Evolutionary conservation across 1,284 basidiomycete genomes (phyloP).

Genomic region (Pisolithus thermaeus): DNA sequence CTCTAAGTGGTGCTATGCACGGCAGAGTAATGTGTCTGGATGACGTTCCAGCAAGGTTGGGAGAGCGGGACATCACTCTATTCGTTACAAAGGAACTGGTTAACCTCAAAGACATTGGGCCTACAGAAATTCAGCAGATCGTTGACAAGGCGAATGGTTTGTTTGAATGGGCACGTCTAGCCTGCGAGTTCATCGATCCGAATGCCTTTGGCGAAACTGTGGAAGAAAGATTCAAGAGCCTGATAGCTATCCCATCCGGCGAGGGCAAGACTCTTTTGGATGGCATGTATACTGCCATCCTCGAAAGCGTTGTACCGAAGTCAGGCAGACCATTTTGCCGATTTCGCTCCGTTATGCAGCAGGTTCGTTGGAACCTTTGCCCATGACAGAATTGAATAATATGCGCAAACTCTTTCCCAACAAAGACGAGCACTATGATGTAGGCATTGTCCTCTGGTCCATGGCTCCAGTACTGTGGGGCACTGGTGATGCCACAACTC

Average conservation of each 20-base stretch:
- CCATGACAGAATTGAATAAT: not conserved
- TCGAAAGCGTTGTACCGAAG: not conserved
- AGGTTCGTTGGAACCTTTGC: conserved; percentile 1
- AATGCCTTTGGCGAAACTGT: too few species aligned
- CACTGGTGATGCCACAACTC: not conserved
- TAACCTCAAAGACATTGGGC: not conserved
- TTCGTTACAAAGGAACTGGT: not conserved
- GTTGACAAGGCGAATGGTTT: conserved; percentile 1
- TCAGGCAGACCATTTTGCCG: not conserved
- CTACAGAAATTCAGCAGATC: not conserved
- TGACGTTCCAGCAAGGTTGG: not conserved
- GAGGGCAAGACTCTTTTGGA: not conserved
- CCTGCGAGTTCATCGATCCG: conserved; percentile 1
- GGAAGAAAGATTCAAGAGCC: not conserved
- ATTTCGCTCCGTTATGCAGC: conserved; percentile 2
- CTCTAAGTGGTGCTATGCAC: too few species aligned
- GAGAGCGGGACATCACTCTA: not conserved
- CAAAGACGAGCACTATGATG: not conserved
- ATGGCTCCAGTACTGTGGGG: conserved; percentile 1
- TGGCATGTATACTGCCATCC: not conserved
- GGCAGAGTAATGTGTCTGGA: too few species aligned
- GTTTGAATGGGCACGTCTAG: conserved; percentile 5
- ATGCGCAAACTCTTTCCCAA: conserved; percentile 2
- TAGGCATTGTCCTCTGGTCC: not conserved
- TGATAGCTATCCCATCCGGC: too few species aligned